Evolutionary conservation across 2,329 filamentous ascomycete genomes (phyloP), one percentile per base, ranked within the genome.

Genomic region (Hypomyces rosellus): DNA sequence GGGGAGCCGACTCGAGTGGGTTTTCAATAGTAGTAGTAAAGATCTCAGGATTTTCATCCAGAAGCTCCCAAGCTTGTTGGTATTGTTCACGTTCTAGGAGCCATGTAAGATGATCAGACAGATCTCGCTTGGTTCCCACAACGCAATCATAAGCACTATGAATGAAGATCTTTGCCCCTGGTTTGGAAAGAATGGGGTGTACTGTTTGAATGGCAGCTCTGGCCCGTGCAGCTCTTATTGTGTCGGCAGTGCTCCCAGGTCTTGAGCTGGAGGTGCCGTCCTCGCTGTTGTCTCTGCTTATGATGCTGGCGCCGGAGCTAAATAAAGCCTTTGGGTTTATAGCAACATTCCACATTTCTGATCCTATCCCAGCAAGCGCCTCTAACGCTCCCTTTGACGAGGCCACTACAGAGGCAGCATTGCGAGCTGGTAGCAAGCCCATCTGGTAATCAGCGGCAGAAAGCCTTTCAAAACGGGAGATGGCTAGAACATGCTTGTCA

Each of bases 61-160:
- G 70, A 4, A 99, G 77, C 58, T 89, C 84, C 92, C 92, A 99
- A 2, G 91, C 90, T 58, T 89, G 80, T 60, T 88, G 81, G 62
- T 92, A 96, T 54, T 85, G 84, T 47, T 88, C 80, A 54, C 85
- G 88, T 52, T 92, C 87, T 25, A 95, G 65, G 13, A 97, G 74
- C 92, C 92, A 99, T 7, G 77, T 74, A 18, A 97, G 73, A 61
- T 95, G 90, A 67, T 99, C 93, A 3, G 82, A 75, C 14, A 95
- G 75, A 61, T 96, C 91, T 58, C 93, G 79, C 64, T 91, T 91
- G 2, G 93, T 89, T 1, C 89, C 89, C 49, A 96, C 73, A n/a
- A 97, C 86, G 61, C 91, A 97, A 68, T 99, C 93, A 63, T 95
- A 99, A 0, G 93, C 93, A 60, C 90, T 96, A 61, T 96, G 90